Base-by-base conservation (phyloP, 2,329 filamentous ascomycete genomes). In the Verticillium tricorpus region DNA sequence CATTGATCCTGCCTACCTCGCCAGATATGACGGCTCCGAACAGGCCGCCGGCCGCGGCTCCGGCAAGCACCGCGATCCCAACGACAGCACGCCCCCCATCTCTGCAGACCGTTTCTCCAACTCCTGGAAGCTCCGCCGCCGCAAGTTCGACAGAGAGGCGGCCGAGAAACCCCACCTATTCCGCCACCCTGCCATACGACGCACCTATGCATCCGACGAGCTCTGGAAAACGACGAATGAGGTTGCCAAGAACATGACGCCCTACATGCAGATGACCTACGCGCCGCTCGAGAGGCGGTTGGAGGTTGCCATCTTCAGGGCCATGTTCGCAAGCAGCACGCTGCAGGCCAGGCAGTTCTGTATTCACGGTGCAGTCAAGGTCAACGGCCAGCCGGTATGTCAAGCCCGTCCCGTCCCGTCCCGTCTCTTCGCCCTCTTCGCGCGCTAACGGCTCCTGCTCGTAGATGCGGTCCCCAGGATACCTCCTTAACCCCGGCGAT, bases 241-340 rank as follows among this genome's bases (percentile, higher is more conserved):
- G 60, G 72, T 73, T n/a, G 71, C 74, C 52, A 57, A 68, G 45
- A 65, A 77, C 40, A 82, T 82, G 72, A 96, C 90, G 35, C 95
- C 95, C 8, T 98, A 96, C 73, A 96, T 96, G 89, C 89, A 94
- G 73, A 98, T 98, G 94, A 89, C 90, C 2, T 99, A 91, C 79
- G 92, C 92, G 62, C 95, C 95, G 6, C 81, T 96, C 72, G 95
- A 99, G 79, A 84, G 95, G 74, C 86, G 95, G 70, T 78, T 99
- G 64, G 95, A 99, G 73, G 93, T 93, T n/a, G 93, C 95, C 68
- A 88, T 99, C 65, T 98, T 96, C 81, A 85, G 95, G 58, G 90
- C 95, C 40, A 77, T 99, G 75, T 99, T 99, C 76, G 93, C 95
- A 52, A 97, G 92, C 76, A 97, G 93, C 76, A 86, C 91, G 39